These are phyloP conservation scores for Alternaria infectoria DNA, from an alignment of 2,329 filamentous ascomycete genomes.

Conservation along the genomic window DNA sequence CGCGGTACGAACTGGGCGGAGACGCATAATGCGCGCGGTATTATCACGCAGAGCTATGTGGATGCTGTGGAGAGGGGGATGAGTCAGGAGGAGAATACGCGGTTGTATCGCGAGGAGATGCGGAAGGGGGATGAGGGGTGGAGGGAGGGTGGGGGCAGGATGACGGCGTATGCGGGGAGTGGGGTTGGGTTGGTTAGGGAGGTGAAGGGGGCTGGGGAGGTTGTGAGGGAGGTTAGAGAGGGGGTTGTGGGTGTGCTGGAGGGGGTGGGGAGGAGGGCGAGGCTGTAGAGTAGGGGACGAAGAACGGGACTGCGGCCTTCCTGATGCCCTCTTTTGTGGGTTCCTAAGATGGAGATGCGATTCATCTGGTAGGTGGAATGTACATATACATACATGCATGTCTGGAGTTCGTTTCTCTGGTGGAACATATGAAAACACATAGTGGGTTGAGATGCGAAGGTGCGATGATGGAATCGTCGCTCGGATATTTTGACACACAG, in stretches of 20 bases:
- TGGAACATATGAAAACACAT: background rate
- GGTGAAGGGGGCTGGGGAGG: constrained; percentile 58
- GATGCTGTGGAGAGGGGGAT: constrained; percentile 49
- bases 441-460: background rate
- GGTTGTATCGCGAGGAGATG: constrained; percentile 56
- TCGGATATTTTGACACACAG: background rate
- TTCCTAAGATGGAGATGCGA: background rate
- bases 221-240: constrained; percentile 57
- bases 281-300: background rate
- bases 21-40: constrained; percentile 63
- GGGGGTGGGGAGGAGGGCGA: background rate
- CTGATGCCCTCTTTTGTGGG: background rate
- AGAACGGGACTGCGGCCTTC: background rate
- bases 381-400: constrained; percentile 1
- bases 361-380: background rate
- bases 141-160: constrained; percentile 54
- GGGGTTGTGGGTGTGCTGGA: constrained; percentile 29
- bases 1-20: constrained; percentile 66
- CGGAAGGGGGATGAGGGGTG: constrained; percentile 60
- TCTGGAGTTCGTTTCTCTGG: background rate
- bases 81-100: constrained; percentile 53
- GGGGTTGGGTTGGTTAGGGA: constrained; percentile 64
- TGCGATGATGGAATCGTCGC: background rate
- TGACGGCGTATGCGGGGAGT: constrained; percentile 69
- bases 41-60: constrained; percentile 62